Percentiles rank a stretch among this genome's conserved stretches.
Evolutionary conservation across 164 flowering plant genomes (phyloP).

Genomic region (Houttuynia cordata): DNA sequence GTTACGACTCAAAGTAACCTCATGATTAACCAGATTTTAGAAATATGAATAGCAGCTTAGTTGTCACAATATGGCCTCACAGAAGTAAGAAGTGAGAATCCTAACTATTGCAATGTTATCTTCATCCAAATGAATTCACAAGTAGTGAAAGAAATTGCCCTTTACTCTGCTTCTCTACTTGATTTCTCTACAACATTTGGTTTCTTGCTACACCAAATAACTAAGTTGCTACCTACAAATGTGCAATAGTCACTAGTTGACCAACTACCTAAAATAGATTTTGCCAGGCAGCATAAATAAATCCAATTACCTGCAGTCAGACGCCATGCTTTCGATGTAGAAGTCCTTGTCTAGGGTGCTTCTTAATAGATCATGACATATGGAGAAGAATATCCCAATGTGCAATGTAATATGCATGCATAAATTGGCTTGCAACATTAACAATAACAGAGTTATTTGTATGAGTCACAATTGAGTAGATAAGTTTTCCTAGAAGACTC

Average conservation of each 20-base stretch:
- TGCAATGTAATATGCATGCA: too few species aligned
- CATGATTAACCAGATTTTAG: neutral
- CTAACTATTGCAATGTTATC: neutral
- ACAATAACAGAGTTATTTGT: too few species aligned
- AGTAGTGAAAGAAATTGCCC: neutral
- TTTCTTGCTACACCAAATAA: neutral
- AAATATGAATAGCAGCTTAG: neutral
- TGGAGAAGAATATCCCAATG: too few species aligned
- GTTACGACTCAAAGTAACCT: neutral
- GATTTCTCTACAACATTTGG: neutral
- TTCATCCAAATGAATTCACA: neutral
- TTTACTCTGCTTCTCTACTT: neutral
- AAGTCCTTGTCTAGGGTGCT: neutral
- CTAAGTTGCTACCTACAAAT: neutral
- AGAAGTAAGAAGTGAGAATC: neutral
- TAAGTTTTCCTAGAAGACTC: too few species aligned
- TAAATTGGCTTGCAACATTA: too few species aligned
- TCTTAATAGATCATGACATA: too few species aligned
- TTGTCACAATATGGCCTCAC: neutral
- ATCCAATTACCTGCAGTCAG: neutral
- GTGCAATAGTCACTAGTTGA: neutral
- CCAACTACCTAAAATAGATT: neutral
- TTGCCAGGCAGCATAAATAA: neutral
- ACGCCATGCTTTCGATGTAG: neutral
- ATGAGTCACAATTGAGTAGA: too few species aligned